These are phyloP conservation scores for Linum tenue DNA, from an alignment of 345 rosid species.

Conservation along the genomic window DNA sequence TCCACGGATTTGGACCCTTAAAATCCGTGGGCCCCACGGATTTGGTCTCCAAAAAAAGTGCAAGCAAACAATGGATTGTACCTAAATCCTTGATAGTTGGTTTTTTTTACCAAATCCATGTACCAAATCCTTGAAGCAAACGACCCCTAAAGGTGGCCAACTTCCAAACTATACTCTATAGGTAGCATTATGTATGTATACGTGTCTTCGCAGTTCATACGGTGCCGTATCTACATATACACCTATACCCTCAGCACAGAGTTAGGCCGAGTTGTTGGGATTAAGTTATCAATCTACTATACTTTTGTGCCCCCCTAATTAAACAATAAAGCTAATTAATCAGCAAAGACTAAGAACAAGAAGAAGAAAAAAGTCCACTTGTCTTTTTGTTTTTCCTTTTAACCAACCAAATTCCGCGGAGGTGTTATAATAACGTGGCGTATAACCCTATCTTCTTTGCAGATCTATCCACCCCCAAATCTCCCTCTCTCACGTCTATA, in stretches of 20 bases:
- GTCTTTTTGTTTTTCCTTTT: not conserved
- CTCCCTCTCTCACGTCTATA: not conserved
- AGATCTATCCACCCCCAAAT: constrained; percentile 38
- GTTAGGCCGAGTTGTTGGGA: constrained; percentile 38
- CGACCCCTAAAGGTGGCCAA: constrained; percentile 1
- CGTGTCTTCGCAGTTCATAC: not conserved
- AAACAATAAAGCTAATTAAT: too few species aligned
- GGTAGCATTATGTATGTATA: not conserved
- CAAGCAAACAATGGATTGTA: too few species aligned
- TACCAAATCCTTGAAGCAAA: too few species aligned
- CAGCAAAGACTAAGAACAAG: not conserved
- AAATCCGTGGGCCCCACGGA: too few species aligned
- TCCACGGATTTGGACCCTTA: too few species aligned
- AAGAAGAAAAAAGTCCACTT: not conserved
- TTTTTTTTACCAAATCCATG: too few species aligned
- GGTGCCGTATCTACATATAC: not conserved
- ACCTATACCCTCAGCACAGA: not conserved
- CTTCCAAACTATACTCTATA: not conserved
- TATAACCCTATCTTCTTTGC: constrained; percentile 28
- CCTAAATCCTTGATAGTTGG: too few species aligned
- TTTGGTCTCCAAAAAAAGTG: too few species aligned
- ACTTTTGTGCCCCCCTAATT: not conserved
- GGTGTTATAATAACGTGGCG: constrained; percentile 32
- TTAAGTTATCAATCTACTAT: constrained; percentile 51
- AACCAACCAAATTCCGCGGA: not conserved